Evolutionary conservation across 257 asterid genomes (phyloP).

Genomic region (Apocynum venetum): DNA sequence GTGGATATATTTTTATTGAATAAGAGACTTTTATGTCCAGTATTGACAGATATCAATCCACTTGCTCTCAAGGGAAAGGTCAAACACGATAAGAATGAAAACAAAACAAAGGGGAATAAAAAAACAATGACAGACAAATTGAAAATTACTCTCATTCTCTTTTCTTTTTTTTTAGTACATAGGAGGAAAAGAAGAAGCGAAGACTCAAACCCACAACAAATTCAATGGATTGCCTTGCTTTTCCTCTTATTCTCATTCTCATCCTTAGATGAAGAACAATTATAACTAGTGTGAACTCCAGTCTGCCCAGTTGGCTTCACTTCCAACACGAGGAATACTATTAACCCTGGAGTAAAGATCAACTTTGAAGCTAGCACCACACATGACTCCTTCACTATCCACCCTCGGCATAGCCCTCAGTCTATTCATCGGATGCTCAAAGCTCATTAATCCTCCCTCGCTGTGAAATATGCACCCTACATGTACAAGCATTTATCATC

Average conservation of each 20-base stretch:
- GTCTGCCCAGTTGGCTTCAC: slow-evolving; percentile 64
- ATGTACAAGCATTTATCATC: background rate
- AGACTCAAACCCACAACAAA: no score
- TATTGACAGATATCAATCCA: background rate
- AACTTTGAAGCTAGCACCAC: slow-evolving; percentile 83
- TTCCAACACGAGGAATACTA: slow-evolving; percentile 85
- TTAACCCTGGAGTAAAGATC: slow-evolving; percentile 64
- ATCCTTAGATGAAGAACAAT: background rate
- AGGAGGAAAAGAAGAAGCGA: no score
- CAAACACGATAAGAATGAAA: background rate
- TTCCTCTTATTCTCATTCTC: no score
- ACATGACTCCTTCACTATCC: slow-evolving; percentile 76
- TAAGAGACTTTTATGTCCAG: background rate
- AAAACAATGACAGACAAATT: background rate
- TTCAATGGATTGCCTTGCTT: no score
- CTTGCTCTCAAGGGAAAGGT: background rate
- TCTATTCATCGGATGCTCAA: slow-evolving; percentile 83
- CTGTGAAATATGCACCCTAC: slow-evolving; percentile 80
- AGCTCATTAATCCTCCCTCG: slow-evolving; percentile 77
- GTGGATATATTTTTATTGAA: background rate
- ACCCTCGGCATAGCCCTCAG: slow-evolving; percentile 76
- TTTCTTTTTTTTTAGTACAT: no score
- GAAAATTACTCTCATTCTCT: background rate
- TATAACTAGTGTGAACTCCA: slow-evolving; percentile 26
- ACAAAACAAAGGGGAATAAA: background rate